These are phyloP conservation scores for Abelmoschus esculentus DNA, from an alignment of 345 rosid genomes.

Conservation along the genomic window DNA sequence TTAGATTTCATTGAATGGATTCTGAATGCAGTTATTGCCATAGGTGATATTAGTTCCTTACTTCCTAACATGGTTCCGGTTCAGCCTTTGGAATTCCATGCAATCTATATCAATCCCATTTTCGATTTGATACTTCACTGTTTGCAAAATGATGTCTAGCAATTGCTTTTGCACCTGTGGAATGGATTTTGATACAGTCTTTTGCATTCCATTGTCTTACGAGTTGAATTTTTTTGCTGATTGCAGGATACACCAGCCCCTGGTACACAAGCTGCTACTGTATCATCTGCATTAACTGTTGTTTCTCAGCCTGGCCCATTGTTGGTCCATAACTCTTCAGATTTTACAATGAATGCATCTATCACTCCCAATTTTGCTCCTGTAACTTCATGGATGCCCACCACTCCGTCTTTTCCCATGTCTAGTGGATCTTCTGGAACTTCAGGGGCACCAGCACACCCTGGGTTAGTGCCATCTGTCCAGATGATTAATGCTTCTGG, in stretches of 20 bases:
- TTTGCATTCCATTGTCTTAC: neutral
- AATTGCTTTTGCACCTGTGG: neutral
- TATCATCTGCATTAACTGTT: constrained; percentile 21
- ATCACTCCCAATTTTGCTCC: constrained; percentile 26
- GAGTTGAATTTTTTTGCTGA: constrained; percentile 3
- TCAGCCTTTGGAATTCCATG: neutral
- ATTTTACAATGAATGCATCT: constrained; percentile 21
- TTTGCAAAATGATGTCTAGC: neutral
- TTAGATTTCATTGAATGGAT: neutral
- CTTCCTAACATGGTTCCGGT: neutral
- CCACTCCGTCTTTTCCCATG: constrained; percentile 30
- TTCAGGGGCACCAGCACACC: constrained; percentile 29
- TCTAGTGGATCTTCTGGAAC: constrained; percentile 33
- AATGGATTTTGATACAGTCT: neutral
- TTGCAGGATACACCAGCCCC: constrained; percentile 34
- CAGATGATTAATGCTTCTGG: constrained; percentile 28
- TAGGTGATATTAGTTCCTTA: neutral
- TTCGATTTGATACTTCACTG: neutral
- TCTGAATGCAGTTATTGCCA: neutral
- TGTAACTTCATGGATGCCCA: constrained; percentile 28
- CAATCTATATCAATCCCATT: neutral
- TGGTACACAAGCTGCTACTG: constrained; percentile 28
- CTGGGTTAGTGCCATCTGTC: constrained; percentile 33
- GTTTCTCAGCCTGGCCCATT: constrained; percentile 37
- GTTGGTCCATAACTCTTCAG: constrained; percentile 28